A percentile compares a stretch with the other conserved stretches of the same genome.
phyloP scores from a whole-genome alignment of 306 rosid species.

The Prunus mume region DNA sequence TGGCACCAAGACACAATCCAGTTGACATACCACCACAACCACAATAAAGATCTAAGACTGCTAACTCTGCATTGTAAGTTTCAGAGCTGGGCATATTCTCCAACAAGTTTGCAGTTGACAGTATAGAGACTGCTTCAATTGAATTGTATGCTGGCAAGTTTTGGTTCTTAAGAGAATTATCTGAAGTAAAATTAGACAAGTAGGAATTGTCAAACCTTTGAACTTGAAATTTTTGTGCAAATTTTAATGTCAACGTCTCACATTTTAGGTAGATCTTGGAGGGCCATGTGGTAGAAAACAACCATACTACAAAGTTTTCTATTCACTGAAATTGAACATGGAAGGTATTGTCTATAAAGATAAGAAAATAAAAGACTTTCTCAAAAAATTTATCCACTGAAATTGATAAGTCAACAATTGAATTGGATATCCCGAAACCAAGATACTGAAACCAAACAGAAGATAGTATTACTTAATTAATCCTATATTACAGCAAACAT shows the following conservation, averaged over 20 bases:
- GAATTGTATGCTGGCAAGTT: slow-evolving; percentile 27
- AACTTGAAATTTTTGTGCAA: slow-evolving; percentile 17
- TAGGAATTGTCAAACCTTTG: slow-evolving; percentile 15
- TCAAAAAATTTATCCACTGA: too few species aligned
- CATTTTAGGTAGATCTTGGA: background rate
- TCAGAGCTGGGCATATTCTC: slow-evolving; percentile 29
- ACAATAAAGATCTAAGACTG: slow-evolving; percentile 71
- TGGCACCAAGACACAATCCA: slow-evolving; percentile 88
- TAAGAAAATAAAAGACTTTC: too few species aligned
- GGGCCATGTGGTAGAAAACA: background rate
- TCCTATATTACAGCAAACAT: background rate
- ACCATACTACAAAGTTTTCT: too few species aligned
- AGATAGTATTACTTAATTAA: background rate
- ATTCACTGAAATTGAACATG: too few species aligned
- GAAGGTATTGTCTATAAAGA: too few species aligned
- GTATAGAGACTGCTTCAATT: slow-evolving; percentile 25
- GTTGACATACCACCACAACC: slow-evolving; percentile 99
- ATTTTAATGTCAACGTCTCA: background rate
- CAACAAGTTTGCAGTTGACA: slow-evolving; percentile 26
- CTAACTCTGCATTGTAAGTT: slow-evolving; percentile 38
- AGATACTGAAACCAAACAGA: background rate
- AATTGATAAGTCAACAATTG: too few species aligned
- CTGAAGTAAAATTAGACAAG: slow-evolving; percentile 39
- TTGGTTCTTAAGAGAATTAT: slow-evolving; percentile 35
- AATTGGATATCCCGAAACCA: too few species aligned